Evolutionary conservation across 2,329 filamentous ascomycete species (phyloP).

Genomic region (Penicillium sp.): DNA sequence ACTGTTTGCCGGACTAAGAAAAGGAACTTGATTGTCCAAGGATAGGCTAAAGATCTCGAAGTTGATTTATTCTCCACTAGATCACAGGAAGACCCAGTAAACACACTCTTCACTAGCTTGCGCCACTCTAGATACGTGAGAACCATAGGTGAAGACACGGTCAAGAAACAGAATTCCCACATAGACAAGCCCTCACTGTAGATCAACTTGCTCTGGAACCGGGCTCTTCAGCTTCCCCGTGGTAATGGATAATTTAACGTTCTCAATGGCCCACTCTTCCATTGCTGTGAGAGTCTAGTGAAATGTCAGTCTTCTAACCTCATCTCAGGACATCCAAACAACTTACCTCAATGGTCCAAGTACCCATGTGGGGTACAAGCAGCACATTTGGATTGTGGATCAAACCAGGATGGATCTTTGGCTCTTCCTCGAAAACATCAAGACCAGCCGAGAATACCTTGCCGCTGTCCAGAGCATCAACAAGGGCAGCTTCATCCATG

Average conservation of each 20-base stretch:
- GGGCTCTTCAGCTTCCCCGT: slow-evolving; percentile 65
- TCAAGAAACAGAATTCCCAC: not conserved
- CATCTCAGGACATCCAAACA: not conserved
- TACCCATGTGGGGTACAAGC: slow-evolving; percentile 83
- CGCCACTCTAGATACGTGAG: not conserved
- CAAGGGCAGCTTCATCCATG: slow-evolving; percentile 78
- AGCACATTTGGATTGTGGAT: slow-evolving; percentile 70
- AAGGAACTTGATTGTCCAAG: not conserved
- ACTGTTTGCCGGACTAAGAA: not conserved
- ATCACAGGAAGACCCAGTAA: not conserved
- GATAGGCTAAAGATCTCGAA: too few relatives aligned
- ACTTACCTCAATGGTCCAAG: slow-evolving; percentile 68
- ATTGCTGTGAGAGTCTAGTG: slow-evolving; percentile 57
- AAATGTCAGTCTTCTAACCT: not conserved
- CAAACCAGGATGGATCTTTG: slow-evolving; percentile 71
- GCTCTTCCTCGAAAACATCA: slow-evolving; percentile 83
- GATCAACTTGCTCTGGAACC: slow-evolving; percentile 69
- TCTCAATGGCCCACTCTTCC: slow-evolving; percentile 75
- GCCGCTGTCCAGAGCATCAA: slow-evolving; percentile 69
- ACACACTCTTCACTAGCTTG: too few relatives aligned
- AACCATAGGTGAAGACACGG: not conserved
- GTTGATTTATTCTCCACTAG: not conserved
- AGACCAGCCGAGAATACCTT: slow-evolving; percentile 71
- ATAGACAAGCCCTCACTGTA: slow-evolving; percentile 25
- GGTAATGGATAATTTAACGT: slow-evolving; percentile 65